These are phyloP conservation scores for Chrysosporium queenslandicum DNA, from an alignment of 2,329 filamentous ascomycete species.

Conservation along the genomic window DNA sequence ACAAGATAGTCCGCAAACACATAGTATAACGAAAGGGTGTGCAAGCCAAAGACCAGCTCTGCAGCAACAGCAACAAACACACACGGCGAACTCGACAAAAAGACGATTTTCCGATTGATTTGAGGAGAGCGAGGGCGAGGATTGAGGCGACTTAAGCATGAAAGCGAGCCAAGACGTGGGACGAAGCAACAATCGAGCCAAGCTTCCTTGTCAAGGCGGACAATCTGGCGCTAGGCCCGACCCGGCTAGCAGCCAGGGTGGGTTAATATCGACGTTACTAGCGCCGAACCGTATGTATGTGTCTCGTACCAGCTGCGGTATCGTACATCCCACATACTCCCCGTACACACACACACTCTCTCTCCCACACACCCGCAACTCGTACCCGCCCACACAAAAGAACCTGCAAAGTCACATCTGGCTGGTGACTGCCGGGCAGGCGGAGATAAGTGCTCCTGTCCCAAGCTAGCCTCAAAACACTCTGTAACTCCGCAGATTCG, in stretches of 20 bases:
- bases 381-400: too few relatives aligned
- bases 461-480: not conserved
- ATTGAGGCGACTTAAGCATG: conserved; percentile 12
- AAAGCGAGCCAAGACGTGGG: conserved; percentile 9
- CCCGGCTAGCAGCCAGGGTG: not conserved
- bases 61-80: not conserved
- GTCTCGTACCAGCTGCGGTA: not conserved
- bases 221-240: not conserved
- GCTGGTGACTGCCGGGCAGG: not conserved
- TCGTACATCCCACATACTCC: too few relatives aligned
- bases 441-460: not conserved
- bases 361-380: too few relatives aligned
- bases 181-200: conserved; percentile 4
- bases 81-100: not conserved
- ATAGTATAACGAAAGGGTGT: conserved; percentile 7
- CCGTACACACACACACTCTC: too few relatives aligned
- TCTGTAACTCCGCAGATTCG: not conserved
- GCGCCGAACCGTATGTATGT: not conserved
- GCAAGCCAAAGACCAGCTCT: conserved; percentile 13
- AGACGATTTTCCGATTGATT: not conserved
- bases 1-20: not conserved
- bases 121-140: conserved; percentile 1
- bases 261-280: conserved; percentile 1
- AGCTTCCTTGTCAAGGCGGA: not conserved
- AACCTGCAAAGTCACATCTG: too few relatives aligned